Evolutionary conservation across 2,329 filamentous ascomycete genomes (phyloP).

Genomic region (Cyphellophora attinorum): DNA sequence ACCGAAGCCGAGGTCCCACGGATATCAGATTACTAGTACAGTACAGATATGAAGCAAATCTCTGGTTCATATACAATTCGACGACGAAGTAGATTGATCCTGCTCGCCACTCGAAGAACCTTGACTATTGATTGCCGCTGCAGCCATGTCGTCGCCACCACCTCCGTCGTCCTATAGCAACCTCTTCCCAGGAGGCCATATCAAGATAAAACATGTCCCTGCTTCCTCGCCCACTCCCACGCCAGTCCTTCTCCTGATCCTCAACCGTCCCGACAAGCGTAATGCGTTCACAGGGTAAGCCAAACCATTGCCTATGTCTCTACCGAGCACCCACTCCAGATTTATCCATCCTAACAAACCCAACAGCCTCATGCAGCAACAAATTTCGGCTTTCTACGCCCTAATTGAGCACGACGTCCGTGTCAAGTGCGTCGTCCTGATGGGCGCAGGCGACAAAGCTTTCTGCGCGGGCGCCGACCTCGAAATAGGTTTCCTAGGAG

Average conservation of each 20-base stretch:
- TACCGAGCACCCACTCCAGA: no score
- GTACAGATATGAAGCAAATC: no score
- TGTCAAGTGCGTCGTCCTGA: conserved; percentile 47
- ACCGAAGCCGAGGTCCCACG: no score
- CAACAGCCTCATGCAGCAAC: conserved; percentile 51
- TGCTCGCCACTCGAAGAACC: no score
- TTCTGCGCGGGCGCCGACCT: conserved; percentile 58
- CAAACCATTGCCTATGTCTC: no score
- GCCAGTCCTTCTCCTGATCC: conserved; percentile 51
- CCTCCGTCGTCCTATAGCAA: conserved; percentile 22
- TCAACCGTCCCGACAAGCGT: conserved; percentile 55
- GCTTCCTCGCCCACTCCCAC: conserved; percentile 44
- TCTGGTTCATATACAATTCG: no score
- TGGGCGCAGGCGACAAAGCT: conserved; percentile 39
- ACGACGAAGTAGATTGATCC: no score
- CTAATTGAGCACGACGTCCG: conserved; percentile 44
- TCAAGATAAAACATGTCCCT: conserved; percentile 29
- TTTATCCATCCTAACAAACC: no score
- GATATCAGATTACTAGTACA: no score
- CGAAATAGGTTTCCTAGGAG: conserved; percentile 16
- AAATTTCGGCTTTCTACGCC: conserved; percentile 47
- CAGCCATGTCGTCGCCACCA: no score
- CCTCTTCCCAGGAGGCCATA: conserved; percentile 20
- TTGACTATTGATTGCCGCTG: no score
- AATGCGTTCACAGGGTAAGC: conserved; percentile 69